Evolutionary conservation across 495 filamentous ascomycete species (phyloP).

Genomic region (Penicillium arizonense): DNA sequence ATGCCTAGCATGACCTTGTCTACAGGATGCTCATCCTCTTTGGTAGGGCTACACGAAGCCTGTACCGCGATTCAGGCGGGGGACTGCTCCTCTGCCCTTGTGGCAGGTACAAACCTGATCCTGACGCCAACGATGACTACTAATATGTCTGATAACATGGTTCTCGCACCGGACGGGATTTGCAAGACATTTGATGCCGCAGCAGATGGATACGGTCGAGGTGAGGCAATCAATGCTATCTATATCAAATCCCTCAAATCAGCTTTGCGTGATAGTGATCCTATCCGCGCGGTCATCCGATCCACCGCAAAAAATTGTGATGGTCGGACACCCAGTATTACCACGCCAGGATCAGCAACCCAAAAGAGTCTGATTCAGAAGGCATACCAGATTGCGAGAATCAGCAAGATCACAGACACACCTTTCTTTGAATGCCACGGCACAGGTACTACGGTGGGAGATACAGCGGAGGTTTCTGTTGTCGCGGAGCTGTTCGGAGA

Average conservation of each 20-base stretch:
- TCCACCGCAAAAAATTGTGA: conserved; percentile 31
- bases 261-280: conserved; percentile 30
- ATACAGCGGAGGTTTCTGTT: conserved; percentile 39
- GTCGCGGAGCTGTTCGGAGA: conserved; percentile 34
- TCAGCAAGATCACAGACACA: conserved; percentile 14
- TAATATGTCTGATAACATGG: conserved; percentile 21
- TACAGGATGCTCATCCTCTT: conserved; percentile 33
- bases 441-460: conserved; percentile 37
- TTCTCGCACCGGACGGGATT: conserved; percentile 13
- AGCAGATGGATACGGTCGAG: neutral
- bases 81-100: conserved; percentile 21
- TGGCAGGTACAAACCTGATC: conserved; percentile 40
- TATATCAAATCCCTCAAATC: conserved; percentile 26
- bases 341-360: neutral
- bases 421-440: conserved; percentile 8
- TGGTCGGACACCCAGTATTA: conserved; percentile 14
- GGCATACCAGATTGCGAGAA: conserved; percentile 24
- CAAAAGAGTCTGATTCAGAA: conserved; percentile 19
- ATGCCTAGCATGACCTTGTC: neutral
- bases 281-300: conserved; percentile 40
- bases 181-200: conserved; percentile 59
- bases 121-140: conserved; percentile 27
- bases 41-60: conserved; percentile 30
- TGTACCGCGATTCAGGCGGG: conserved; percentile 26
- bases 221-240: neutral